Percentiles rank a stretch among this genome's conserved stretches.
These are phyloP conservation scores for Hylodesmum podocarpum DNA, from an alignment of 306 rosid genomes.

Conservation along the genomic window DNA sequence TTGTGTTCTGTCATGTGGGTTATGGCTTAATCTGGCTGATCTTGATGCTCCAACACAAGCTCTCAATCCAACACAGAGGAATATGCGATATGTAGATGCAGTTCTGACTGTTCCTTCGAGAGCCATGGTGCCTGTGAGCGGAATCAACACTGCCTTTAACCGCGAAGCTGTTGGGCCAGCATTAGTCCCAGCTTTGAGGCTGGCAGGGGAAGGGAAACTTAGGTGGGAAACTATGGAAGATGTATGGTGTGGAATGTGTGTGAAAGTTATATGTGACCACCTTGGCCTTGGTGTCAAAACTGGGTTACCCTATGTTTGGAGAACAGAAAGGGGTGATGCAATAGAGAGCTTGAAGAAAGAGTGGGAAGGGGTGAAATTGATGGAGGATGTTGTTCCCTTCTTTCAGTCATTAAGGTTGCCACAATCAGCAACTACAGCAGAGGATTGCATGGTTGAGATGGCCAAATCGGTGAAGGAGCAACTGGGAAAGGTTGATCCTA, in stretches of 20 bases:
- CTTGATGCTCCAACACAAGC: constrained; percentile 98
- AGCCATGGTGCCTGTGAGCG: constrained; percentile 87
- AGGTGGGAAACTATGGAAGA: constrained; percentile 99
- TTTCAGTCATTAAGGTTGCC: constrained; percentile 76
- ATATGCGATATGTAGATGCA: constrained; percentile 82
- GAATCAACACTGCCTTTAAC: constrained; percentile 87
- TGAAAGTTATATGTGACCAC: constrained; percentile 82
- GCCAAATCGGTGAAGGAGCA: constrained; percentile 76
- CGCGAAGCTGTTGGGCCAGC: constrained; percentile 83
- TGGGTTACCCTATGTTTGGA: constrained; percentile 93
- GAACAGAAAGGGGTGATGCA: constrained; percentile 84
- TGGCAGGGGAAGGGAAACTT: constrained; percentile 84
- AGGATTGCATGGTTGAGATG: constrained; percentile 73
- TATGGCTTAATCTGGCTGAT: constrained; percentile 95
- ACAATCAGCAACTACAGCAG: constrained; percentile 63
- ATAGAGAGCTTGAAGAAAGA: constrained; percentile 90
- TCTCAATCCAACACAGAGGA: constrained; percentile 69
- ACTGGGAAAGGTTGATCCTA: constrained; percentile 75
- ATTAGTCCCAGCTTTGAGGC: constrained; percentile 75
- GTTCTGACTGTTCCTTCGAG: constrained; percentile 80
- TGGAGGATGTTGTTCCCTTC: constrained; percentile 97
- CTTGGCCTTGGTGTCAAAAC: constrained; percentile 79
- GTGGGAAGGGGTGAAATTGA: constrained; percentile 95
- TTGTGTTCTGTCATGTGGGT: constrained; percentile 87
- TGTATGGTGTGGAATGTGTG: constrained; percentile 93